Percentiles rank a stretch among this genome's conserved stretches.
Conservation (phyloP, 495 filamentous ascomycete species). For the Penicillium coprophilum region DNA sequence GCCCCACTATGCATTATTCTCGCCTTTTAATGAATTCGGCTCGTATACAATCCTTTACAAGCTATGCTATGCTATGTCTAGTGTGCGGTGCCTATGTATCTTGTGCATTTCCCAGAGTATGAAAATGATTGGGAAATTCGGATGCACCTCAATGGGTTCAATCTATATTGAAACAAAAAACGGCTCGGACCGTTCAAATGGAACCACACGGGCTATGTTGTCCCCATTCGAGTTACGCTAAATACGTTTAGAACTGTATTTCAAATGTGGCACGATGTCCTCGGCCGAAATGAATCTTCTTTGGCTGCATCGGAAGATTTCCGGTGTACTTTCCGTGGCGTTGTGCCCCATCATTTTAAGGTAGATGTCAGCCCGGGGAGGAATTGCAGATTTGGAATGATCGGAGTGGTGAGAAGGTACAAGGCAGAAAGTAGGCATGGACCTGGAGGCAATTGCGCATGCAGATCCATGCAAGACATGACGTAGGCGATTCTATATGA, state of each 20-base stretch:
- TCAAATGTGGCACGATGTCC: not conserved
- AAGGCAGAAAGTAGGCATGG: not conserved
- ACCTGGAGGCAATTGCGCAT: not conserved
- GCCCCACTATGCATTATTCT: not conserved
- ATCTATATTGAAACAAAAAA: conserved; percentile 28
- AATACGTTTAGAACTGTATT: not conserved
- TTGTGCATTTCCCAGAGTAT: no score
- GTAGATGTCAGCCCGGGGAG: not conserved
- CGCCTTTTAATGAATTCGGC: not conserved
- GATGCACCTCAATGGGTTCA: no score
- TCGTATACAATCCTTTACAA: not conserved
- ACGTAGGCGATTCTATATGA: not conserved
- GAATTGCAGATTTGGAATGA: not conserved
- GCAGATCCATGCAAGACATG: not conserved
- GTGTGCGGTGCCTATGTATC: no score
- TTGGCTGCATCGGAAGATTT: not conserved
- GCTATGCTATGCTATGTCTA: no score
- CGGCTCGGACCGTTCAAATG: conserved; percentile 19
- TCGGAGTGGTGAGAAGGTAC: not conserved
- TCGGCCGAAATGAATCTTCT: conserved; percentile 5
- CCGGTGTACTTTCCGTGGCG: not conserved
- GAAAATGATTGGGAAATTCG: no score
- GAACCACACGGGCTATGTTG: conserved; percentile 4
- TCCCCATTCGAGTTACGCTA: not conserved
- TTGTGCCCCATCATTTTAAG: not conserved